These are phyloP conservation scores for Phytophthora podocarpi DNA, from an alignment of 352 stramenopile species.

Conservation along the genomic window DNA sequence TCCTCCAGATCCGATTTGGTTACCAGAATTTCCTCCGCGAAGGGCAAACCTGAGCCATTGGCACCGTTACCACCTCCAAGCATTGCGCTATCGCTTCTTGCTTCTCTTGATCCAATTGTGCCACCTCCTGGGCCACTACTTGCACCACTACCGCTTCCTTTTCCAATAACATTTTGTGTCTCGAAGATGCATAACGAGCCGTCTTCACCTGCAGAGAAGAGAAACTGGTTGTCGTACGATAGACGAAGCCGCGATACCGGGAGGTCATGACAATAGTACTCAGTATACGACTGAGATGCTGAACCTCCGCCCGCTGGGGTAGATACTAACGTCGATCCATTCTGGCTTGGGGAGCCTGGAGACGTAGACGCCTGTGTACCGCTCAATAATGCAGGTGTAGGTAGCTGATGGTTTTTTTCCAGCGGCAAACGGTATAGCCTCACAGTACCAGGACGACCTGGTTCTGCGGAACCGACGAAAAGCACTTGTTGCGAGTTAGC, in stretches of 20 bases:
- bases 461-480: slow-evolving; percentile 87
- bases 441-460: slow-evolving; percentile 65
- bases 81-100: slow-evolving; percentile 35
- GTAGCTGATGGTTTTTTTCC: slow-evolving; percentile 48
- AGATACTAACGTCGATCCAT: slow-evolving; percentile 16
- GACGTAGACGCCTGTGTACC: slow-evolving; percentile 14
- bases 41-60: slow-evolving; percentile 74
- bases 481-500: slow-evolving; percentile 89
- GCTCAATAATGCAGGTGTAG: slow-evolving; percentile 14
- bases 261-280: slow-evolving; percentile 85
- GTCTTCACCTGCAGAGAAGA: slow-evolving; percentile 94
- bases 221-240: slow-evolving; percentile 90
- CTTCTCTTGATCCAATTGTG: slow-evolving; percentile 30
- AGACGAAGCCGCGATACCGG: slow-evolving; percentile 74
- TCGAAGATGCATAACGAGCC: slow-evolving; percentile 93
- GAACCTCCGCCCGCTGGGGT: slow-evolving; percentile 11
- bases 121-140: slow-evolving; percentile 32
- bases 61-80: slow-evolving; percentile 39
- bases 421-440: slow-evolving; percentile 77
- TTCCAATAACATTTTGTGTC: slow-evolving; percentile 62
- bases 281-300: slow-evolving; percentile 42
- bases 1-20: slow-evolving; percentile 95
- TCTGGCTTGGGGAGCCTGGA: slow-evolving; percentile 24
- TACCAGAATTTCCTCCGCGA: slow-evolving; percentile 93
- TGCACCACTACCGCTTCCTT: slow-evolving; percentile 25